Evolutionary conservation across 164 flowering plant genomes (phyloP).

Genomic region (Tetracentron sinense): DNA sequence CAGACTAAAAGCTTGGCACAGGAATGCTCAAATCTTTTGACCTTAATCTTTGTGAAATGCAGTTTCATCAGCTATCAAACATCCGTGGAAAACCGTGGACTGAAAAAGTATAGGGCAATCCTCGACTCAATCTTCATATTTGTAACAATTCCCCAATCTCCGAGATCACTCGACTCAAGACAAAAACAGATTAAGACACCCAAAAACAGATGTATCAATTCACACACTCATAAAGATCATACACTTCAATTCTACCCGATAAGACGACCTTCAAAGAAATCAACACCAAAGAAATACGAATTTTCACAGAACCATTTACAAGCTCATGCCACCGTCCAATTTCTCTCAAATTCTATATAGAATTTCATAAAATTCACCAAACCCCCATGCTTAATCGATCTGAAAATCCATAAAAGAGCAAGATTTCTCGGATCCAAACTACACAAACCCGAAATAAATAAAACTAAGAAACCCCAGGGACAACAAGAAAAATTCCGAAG

Average conservation of each 20-base stretch:
- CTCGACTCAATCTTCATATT: neutral
- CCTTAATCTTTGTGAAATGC: too few relatives aligned
- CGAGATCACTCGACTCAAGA: neutral
- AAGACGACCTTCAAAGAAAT: neutral
- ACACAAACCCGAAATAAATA: neutral
- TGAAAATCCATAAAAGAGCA: neutral
- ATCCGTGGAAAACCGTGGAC: too few relatives aligned
- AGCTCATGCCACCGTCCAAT: neutral
- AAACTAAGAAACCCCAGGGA: neutral
- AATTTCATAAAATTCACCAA: neutral
- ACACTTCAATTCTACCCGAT: slow-evolving; percentile 4
- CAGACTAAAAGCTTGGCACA: neutral
- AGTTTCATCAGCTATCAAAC: neutral
- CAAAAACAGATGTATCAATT: neutral
- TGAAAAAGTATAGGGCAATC: neutral
- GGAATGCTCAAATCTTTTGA: neutral
- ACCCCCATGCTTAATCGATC: neutral
- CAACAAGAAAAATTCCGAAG: neutral
- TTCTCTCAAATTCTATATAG: neutral
- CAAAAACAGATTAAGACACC: neutral
- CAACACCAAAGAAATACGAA: neutral
- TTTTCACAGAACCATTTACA: too few relatives aligned
- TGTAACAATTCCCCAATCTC: neutral
- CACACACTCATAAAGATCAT: neutral
- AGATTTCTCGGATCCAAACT: slow-evolving; percentile 4